Evolutionary conservation across 352 stramenopile genomes (phyloP).

Genomic region (Peronosclerospora sorghi): DNA sequence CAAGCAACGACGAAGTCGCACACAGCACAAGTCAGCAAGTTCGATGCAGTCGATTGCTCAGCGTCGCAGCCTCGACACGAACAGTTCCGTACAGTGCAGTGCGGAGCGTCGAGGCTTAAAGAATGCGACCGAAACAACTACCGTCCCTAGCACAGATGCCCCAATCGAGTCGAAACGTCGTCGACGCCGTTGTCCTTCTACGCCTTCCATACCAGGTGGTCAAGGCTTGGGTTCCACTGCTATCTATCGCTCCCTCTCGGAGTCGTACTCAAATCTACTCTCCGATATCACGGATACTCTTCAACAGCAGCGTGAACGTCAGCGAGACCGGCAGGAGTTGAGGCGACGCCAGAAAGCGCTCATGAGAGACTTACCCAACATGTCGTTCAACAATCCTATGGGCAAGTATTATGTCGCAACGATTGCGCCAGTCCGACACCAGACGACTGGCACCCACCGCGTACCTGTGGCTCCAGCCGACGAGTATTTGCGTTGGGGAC

Average conservation of each 20-base stretch:
- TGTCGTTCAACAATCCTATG: constrained; percentile 47
- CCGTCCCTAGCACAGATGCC: constrained; percentile 4
- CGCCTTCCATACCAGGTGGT: constrained; percentile 18
- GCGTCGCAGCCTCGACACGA: constrained; percentile 13
- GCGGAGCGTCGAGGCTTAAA: constrained; percentile 16
- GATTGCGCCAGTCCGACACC: constrained; percentile 30
- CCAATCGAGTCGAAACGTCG: constrained; percentile 11
- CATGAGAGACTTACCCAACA: constrained; percentile 66
- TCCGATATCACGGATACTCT: constrained; percentile 30
- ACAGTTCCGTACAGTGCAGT: constrained; percentile 1
- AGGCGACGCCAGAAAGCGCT: constrained; percentile 35
- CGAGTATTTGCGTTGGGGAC: constrained; percentile 47
- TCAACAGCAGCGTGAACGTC: constrained; percentile 28
- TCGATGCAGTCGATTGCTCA: constrained; percentile 12
- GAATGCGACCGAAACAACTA: constrained; percentile 7
- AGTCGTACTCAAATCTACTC: constrained; percentile 31
- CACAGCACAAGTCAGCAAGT: constrained; percentile 12
- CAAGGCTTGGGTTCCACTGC: constrained; percentile 12
- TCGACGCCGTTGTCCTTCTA: constrained; percentile 29
- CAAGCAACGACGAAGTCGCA: constrained; percentile 10
- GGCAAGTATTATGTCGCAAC: constrained; percentile 55
- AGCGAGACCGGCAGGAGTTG: constrained; percentile 39
- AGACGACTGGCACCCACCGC: constrained; percentile 18
- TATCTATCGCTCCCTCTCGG: constrained; percentile 32
- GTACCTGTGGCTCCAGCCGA: constrained; percentile 18